Conservation (phyloP, 2,329 filamentous ascomycete genomes). For the Cladophialophora psammophila region DNA sequence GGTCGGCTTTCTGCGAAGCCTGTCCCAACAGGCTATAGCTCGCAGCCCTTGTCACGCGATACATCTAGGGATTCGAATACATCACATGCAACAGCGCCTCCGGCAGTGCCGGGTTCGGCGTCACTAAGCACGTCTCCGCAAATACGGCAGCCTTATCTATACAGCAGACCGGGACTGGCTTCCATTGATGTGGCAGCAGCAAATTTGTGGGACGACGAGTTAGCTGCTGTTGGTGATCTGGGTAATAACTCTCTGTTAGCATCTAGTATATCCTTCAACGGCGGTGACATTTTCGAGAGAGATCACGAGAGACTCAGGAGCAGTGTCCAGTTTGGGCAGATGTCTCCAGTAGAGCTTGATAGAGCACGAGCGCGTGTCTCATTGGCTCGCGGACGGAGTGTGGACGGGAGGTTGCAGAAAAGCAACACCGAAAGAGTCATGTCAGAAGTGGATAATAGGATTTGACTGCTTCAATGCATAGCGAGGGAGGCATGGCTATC, state of each 20-base stretch:
- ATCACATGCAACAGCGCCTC: constrained; percentile 41
- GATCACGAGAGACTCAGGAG: constrained; percentile 18
- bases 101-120: constrained; percentile 26
- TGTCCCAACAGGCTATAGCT: constrained; percentile 41
- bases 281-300: constrained; percentile 20
- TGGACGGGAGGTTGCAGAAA: not conserved
- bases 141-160: constrained; percentile 29
- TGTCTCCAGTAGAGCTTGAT: constrained; percentile 33
- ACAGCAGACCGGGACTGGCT: constrained; percentile 28
- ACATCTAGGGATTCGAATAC: constrained; percentile 41
- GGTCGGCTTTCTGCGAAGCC: constrained; percentile 16
- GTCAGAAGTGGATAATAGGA: not conserved
- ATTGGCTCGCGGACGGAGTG: constrained; percentile 18
- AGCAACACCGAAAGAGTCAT: not conserved
- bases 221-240: not conserved
- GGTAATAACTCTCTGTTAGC: constrained; percentile 4
- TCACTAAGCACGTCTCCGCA: constrained; percentile 30
- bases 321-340: constrained; percentile 29
- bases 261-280: not conserved
- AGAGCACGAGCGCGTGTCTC: constrained; percentile 27
- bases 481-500: not conserved
- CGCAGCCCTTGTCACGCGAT: constrained; percentile 44
- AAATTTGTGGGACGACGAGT: constrained; percentile 20
- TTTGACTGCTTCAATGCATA: not conserved
- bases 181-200: constrained; percentile 28